Base-by-base conservation (phyloP, 2,329 filamentous ascomycete species). In the Raffaelea albimanens region DNA sequence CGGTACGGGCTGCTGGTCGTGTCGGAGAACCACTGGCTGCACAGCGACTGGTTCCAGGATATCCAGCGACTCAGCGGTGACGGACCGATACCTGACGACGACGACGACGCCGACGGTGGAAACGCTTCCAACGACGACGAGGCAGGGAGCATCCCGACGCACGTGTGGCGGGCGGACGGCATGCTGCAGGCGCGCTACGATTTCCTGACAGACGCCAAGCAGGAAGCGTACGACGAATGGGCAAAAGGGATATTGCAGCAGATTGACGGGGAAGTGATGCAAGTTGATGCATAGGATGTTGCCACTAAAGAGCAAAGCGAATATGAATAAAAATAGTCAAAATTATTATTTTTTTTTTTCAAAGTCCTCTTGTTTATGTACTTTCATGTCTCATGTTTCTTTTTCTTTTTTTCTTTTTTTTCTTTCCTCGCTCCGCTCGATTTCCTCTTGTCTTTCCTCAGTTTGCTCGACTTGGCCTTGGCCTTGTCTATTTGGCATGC, bases 181-280 rank as follows among this genome's bases (percentile, higher is more conserved):
- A 89, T 89, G 85, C 78, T 90, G 56, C 84, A 89, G 61, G 80
- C 83, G 53, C 74, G 76, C 42, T 82, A 85, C 57, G 83, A 89
- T 57, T 87, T 82, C 57, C 62, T 90, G 56, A 82, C 80, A 52
- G 78, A 82, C 43, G 68, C 72, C 51, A 79, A 78, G 54, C 71
- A 73, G 55, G 68, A 68, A 38, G 78, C 83, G 11, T 89, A 81
- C 59, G 67, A 61, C 40, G 61, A 60, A 18, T 93, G 86, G 87
- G 82, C 82, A 61, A 68, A 71, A 4, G 65, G 61, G 1, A 73
- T 87, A 22, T 56, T 85, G 58, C 66, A 63, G 50, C 71, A 71
- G 54, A 29, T 29, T 7, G 7, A 29, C 25, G 52, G 48, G 38
- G 21, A 44, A 31, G 3, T 22, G 16, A 57, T 55, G 53, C 45